A percentile compares a stretch with the other conserved stretches of the same genome.
These are phyloP conservation scores for Pilaira anomala DNA, from an alignment of 192 early-diverging fungal genomes.

Conservation along the genomic window DNA sequence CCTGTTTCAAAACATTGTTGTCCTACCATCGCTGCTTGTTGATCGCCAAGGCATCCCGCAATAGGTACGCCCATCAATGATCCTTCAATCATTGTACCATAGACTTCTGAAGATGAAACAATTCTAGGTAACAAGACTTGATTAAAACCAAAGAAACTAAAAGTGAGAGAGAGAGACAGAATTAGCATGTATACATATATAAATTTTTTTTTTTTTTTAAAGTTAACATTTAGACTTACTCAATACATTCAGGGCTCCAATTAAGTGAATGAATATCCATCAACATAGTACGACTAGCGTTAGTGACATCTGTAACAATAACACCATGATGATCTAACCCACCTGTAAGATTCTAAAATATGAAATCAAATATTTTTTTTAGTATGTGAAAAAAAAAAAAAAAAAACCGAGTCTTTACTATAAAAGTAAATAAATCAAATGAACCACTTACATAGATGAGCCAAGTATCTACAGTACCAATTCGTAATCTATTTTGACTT, in stretches of 20 bases:
- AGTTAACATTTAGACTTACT: conserved; percentile 15
- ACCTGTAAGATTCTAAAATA: conserved; percentile 77
- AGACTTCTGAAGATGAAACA: conserved; percentile 79
- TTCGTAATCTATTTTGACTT: conserved; percentile 66
- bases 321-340: conserved; percentile 52
- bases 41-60: conserved; percentile 87
- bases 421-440: too few species aligned
- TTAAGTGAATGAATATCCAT: conserved; percentile 80
- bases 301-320: conserved; percentile 90
- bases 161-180: background rate
- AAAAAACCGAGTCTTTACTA: background rate
- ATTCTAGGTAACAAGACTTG: conserved; percentile 78
- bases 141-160: conserved; percentile 31
- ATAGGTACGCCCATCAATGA: conserved; percentile 72
- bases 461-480: conserved; percentile 95
- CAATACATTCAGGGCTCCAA: conserved; percentile 73
- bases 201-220: background rate
- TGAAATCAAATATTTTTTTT: background rate
- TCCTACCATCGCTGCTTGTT: conserved; percentile 92
- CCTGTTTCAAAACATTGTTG: conserved; percentile 85
- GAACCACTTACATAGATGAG: conserved; percentile 70
- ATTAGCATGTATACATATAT: background rate
- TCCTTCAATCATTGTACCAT: conserved; percentile 60
- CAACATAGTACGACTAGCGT: conserved; percentile 90
- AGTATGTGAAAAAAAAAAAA: conserved; percentile 7